A percentile compares a stretch with the other conserved stretches of the same genome.
phyloP scores from a whole-genome alignment of 202 grass and related monocot genomes.

The Zoysia matrella region DNA sequence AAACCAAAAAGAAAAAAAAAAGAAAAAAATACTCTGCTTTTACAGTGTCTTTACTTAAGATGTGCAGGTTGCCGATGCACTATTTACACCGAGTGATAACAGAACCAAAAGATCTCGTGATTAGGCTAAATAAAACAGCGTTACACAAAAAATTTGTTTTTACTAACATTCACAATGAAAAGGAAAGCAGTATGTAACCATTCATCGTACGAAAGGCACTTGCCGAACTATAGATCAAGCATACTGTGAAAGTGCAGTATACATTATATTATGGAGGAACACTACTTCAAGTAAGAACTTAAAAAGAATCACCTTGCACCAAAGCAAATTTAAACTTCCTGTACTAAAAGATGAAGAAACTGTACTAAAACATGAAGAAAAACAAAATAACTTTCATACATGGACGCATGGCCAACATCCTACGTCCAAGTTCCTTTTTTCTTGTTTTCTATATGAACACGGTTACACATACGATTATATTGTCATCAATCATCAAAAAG shows the following conservation, averaged over 20 bases:
- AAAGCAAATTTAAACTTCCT: neutral
- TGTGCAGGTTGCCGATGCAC: neutral
- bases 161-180: neutral
- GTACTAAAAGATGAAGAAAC: neutral
- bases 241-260: neutral
- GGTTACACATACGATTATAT: too few relatives aligned
- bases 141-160: neutral
- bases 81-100: neutral
- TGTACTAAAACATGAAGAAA: neutral
- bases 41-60: constrained; percentile 10
- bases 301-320: neutral
- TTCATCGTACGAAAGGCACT: neutral
- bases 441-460: too few relatives aligned
- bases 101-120: neutral
- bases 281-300: neutral
- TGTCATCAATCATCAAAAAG: too few relatives aligned
- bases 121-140: neutral
- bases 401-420: too few relatives aligned
- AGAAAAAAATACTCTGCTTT: neutral
- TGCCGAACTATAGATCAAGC: neutral
- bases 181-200: neutral
- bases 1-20: neutral
- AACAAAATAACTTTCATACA: neutral
- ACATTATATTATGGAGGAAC: neutral
- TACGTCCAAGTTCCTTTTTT: too few relatives aligned